Evolutionary conservation across 805 yeast species (phyloP).

Genomic region (Torulaspora delbrueckii): DNA sequence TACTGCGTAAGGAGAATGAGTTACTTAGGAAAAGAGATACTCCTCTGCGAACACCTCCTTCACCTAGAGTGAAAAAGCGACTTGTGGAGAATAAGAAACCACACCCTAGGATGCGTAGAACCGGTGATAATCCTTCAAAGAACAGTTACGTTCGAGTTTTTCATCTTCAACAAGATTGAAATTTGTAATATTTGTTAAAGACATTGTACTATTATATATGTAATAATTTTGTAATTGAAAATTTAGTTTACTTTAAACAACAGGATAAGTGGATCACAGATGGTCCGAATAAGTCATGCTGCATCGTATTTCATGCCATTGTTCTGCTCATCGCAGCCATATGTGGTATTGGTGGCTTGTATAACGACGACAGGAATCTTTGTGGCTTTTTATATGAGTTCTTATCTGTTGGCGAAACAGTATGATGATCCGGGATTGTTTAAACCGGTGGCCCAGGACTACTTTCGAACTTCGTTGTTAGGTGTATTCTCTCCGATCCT

Average conservation of each 20-base stretch:
- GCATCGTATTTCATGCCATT: slow-evolving; percentile 35
- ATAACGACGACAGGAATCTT: slow-evolving; percentile 15
- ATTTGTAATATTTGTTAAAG: neutral
- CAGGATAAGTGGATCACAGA: slow-evolving; percentile 1
- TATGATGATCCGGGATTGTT: slow-evolving; percentile 31
- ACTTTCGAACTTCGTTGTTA: slow-evolving; percentile 37
- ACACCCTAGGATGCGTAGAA: slow-evolving; percentile 33
- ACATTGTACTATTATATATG: neutral
- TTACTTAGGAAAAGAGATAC: slow-evolving; percentile 6
- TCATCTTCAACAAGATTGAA: slow-evolving; percentile 21
- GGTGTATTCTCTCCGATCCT: slow-evolving; percentile 36
- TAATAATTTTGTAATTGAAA: neutral
- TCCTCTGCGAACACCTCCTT: slow-evolving; percentile 1
- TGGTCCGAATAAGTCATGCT: slow-evolving; percentile 32
- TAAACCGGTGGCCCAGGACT: slow-evolving; percentile 38
- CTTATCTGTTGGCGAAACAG: slow-evolving; percentile 23
- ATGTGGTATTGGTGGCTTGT: slow-evolving; percentile 18
- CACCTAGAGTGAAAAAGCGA: slow-evolving; percentile 2
- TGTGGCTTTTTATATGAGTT: slow-evolving; percentile 18
- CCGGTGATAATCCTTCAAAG: slow-evolving; percentile 28
- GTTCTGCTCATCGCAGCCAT: slow-evolving; percentile 31
- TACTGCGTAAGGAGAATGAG: slow-evolving; percentile 27
- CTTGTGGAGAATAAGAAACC: slow-evolving; percentile 29
- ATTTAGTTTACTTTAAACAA: neutral
- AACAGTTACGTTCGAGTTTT: slow-evolving; percentile 31